These are phyloP conservation scores for Fomitiporia mediterranea DNA, from an alignment of 1,284 basidiomycete species.

Conservation along the genomic window DNA sequence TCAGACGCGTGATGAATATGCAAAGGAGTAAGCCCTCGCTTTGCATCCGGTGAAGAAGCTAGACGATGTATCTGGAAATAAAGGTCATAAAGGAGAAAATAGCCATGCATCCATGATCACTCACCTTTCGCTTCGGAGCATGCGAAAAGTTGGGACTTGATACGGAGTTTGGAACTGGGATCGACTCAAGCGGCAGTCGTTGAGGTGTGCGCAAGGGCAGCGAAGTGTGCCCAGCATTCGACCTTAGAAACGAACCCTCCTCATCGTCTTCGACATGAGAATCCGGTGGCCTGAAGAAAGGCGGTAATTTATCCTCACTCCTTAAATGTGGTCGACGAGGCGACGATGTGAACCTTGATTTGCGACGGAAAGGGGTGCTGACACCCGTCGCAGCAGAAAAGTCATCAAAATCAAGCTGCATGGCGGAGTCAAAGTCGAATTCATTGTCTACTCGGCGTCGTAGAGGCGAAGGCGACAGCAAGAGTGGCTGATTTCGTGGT, in stretches of 20 bases:
- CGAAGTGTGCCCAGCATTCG: slow-evolving; percentile 17
- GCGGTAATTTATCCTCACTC: slow-evolving; percentile 3
- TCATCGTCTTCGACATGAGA: slow-evolving; percentile 17
- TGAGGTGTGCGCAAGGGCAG: slow-evolving; percentile 17
- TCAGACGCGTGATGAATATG: slow-evolving; percentile 14
- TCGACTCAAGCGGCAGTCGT: slow-evolving; percentile 7
- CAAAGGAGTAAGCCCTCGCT: slow-evolving; percentile 15
- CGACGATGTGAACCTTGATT: background rate
- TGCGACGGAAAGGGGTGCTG: slow-evolving; percentile 15
- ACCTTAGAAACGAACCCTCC: slow-evolving; percentile 17
- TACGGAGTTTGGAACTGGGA: slow-evolving; percentile 1
- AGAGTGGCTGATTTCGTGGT: slow-evolving; percentile 15
- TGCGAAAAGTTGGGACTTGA: slow-evolving; percentile 14
- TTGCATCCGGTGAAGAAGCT: slow-evolving; percentile 15
- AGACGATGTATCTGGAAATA: slow-evolving; percentile 15
- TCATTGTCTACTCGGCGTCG: slow-evolving; percentile 8
- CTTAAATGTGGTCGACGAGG: slow-evolving; percentile 7
- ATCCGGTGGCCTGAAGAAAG: slow-evolving; percentile 7
- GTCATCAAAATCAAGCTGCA: slow-evolving; percentile 21
- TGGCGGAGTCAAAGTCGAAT: slow-evolving; percentile 14
- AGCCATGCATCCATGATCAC: background rate
- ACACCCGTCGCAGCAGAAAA: slow-evolving; percentile 16
- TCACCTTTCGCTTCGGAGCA: slow-evolving; percentile 21
- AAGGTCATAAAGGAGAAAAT: background rate
- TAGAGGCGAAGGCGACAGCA: slow-evolving; percentile 19